phyloP scores from a whole-genome alignment of 495 filamentous ascomycete genomes.

The Hypoxylon cercidicola region DNA sequence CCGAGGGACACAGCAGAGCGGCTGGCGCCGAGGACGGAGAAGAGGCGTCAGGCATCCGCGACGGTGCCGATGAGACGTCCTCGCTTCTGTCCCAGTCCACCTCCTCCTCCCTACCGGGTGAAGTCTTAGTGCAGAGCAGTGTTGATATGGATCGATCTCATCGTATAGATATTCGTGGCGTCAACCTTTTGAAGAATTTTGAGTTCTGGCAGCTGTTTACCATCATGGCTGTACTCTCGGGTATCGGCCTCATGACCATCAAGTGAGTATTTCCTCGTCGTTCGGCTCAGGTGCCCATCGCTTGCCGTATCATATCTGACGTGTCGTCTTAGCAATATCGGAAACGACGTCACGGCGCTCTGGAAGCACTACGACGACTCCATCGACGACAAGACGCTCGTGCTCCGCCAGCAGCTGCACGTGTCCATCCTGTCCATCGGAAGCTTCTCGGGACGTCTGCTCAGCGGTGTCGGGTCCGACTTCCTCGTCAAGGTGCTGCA shows the following conservation, averaged over 20 bases:
- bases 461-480: constrained; percentile 89
- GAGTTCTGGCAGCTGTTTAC: constrained; percentile 93
- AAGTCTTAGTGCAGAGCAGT: constrained; percentile 62
- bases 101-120: constrained; percentile 58
- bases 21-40: constrained; percentile 51
- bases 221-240: constrained; percentile 87
- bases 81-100: constrained; percentile 77
- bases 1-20: constrained; percentile 47
- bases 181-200: constrained; percentile 74
- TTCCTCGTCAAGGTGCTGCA: constrained; percentile 81
- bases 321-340: constrained; percentile 78
- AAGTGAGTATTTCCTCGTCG: constrained; percentile 72
- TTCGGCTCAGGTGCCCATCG: background rate
- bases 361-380: constrained; percentile 86
- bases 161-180: constrained; percentile 89
- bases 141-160: constrained; percentile 67
- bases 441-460: constrained; percentile 83
- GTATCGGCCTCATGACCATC: constrained; percentile 97
- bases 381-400: constrained; percentile 77
- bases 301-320: constrained; percentile 50
- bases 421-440: constrained; percentile 90
- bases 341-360: constrained; percentile 81
- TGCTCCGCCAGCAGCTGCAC: constrained; percentile 86
- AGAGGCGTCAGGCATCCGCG: constrained; percentile 40
- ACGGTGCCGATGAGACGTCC: constrained; percentile 76